Percentiles rank a stretch among this genome's conserved stretches.
phyloP scores from a whole-genome alignment of 2,329 filamentous ascomycete genomes.

The Trichoderma polysporum region DNA sequence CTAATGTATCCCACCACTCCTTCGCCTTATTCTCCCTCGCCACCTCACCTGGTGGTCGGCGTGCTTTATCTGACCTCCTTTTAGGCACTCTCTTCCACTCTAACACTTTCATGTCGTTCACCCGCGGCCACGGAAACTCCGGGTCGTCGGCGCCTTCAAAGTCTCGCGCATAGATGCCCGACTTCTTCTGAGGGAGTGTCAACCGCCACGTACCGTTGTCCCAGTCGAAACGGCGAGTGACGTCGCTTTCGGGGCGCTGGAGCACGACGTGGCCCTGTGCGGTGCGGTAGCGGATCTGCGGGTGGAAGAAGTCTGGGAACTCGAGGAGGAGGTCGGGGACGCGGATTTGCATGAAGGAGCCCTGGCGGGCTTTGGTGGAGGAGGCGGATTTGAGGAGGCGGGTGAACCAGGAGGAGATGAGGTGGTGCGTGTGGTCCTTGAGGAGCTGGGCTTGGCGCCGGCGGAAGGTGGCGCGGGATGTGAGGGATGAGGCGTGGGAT shows the following conservation, averaged over 20 bases:
- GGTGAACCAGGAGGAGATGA: conserved; percentile 32
- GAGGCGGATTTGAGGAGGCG: conserved; percentile 31
- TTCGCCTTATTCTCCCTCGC: conserved; percentile 22
- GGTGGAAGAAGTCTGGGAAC: conserved; percentile 36
- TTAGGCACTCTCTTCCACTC: conserved; percentile 30
- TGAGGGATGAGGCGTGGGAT: conserved; percentile 4
- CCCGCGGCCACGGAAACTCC: conserved; percentile 29
- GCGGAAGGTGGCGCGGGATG: conserved; percentile 24
- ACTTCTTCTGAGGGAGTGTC: conserved; percentile 32
- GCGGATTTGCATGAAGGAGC: conserved; percentile 24
- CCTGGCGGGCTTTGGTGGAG: conserved; percentile 25
- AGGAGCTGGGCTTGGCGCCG: conserved; percentile 32
- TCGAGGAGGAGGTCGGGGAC: conserved; percentile 37
- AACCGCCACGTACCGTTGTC: conserved; percentile 20
- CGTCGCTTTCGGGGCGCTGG: conserved; percentile 24
- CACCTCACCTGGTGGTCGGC: conserved; percentile 24
- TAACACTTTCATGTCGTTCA: conserved; percentile 26
- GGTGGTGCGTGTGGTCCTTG: conserved; percentile 36
- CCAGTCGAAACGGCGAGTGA: conserved; percentile 28
- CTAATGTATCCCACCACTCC: conserved; percentile 33
- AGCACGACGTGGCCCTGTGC: conserved; percentile 34
- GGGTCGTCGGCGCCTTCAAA: conserved; percentile 22
- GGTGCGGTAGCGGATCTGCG: conserved; percentile 34
- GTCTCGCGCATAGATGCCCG: conserved; percentile 21
- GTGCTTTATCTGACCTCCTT: conserved; percentile 23